A percentile compares a stretch with the other conserved stretches of the same genome.
Evolutionary conservation across 2,329 filamentous ascomycete genomes (phyloP).

Genomic region (Aspergillus jensenii): DNA sequence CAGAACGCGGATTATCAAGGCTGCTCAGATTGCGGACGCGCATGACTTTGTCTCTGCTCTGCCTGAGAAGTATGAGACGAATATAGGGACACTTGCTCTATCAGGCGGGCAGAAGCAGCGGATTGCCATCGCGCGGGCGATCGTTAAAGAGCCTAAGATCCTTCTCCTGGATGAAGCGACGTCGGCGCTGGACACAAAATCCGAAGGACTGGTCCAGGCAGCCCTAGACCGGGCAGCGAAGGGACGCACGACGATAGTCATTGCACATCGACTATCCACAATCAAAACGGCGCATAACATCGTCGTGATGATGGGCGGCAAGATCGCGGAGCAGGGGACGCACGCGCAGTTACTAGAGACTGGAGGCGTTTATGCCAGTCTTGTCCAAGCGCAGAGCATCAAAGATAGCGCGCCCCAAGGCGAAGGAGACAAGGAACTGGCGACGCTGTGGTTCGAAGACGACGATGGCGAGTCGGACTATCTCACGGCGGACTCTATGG

Average conservation of each 20-base stretch:
- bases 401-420: constrained; percentile 28
- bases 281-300: constrained; percentile 57
- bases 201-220: constrained; percentile 89
- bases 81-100: constrained; percentile 43
- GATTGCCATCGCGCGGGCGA: constrained; percentile 87
- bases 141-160: constrained; percentile 92
- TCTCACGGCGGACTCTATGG: constrained; percentile 10
- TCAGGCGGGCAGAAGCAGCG: constrained; percentile 96
- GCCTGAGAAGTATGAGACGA: constrained; percentile 55
- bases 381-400: constrained; percentile 71
- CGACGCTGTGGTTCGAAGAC: constrained; percentile 14
- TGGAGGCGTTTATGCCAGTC: constrained; percentile 69
- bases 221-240: constrained; percentile 82
- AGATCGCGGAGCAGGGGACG: constrained; percentile 83
- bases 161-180: constrained; percentile 94
- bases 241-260: constrained; percentile 91
- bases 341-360: constrained; percentile 71
- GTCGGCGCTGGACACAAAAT: constrained; percentile 88
- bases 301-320: constrained; percentile 74
- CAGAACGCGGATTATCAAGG: constrained; percentile 16
- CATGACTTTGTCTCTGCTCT: constrained; percentile 76
- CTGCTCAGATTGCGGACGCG: constrained; percentile 52
- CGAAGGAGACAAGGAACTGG: constrained; percentile 1
- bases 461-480: constrained; percentile 4
- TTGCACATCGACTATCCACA: constrained; percentile 91